Conservation (phyloP, 768 basidiomycete genomes). For the Kwoniella dendrophila region DNA sequence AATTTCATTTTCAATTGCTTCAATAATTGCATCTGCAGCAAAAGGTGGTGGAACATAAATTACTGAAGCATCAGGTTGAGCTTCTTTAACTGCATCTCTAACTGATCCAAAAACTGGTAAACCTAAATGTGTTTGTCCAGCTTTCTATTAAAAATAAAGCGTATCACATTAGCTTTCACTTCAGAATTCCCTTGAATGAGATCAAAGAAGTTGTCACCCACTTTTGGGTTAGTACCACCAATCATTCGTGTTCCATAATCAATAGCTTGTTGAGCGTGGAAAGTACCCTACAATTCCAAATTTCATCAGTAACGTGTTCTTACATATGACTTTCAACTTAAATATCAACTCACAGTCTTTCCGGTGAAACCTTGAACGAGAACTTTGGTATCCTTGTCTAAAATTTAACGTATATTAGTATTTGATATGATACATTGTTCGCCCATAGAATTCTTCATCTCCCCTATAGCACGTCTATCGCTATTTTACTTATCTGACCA, state of each 20-base stretch:
- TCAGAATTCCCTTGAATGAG: too few species aligned
- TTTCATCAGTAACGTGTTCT: not conserved
- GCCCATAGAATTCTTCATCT: not conserved
- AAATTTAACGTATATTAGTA: not conserved
- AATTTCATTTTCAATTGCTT: conserved; percentile 98
- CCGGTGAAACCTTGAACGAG: conserved; percentile 81
- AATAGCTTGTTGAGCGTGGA: conserved; percentile 90
- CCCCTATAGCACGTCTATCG: not conserved
- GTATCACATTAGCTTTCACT: too few species aligned
- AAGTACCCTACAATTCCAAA: conserved; percentile 69
- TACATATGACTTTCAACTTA: not conserved
- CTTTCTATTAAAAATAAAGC: conserved; percentile 76
- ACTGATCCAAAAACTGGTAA: conserved; percentile 92
- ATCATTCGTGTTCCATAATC: conserved; percentile 97
- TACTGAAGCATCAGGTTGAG: conserved; percentile 87
- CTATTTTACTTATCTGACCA: not conserved
- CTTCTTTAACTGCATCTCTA: conserved; percentile 83
- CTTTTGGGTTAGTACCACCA: conserved; percentile 77
- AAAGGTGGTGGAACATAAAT: conserved; percentile 97
- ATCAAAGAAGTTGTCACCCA: conserved; percentile 7
- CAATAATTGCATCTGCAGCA: conserved; percentile 95
- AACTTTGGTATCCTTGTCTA: conserved; percentile 87
- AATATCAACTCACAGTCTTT: conserved; percentile 71
- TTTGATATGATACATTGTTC: not conserved
- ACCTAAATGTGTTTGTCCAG: conserved; percentile 91